A percentile compares a stretch with the other conserved stretches of the same genome.
phyloP scores from a whole-genome alignment of 768 basidiomycete genomes.

The Mycena alexandri region DNA sequence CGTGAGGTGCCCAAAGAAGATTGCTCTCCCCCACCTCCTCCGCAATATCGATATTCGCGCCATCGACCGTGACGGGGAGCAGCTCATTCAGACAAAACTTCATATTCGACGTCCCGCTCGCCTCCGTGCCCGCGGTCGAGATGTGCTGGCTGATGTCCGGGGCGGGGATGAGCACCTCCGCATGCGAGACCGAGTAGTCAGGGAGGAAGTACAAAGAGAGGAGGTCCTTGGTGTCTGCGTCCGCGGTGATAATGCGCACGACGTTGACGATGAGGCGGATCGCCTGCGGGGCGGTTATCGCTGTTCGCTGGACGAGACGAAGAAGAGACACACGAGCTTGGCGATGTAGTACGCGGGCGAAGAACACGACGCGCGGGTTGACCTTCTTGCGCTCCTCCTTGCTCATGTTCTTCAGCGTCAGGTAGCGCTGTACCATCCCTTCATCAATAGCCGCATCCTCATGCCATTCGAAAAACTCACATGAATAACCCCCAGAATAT shows the following conservation, averaged over 20 bases:
- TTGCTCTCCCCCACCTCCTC: slow-evolving; percentile 95
- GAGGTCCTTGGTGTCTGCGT: slow-evolving; percentile 89
- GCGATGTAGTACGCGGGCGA: slow-evolving; percentile 97
- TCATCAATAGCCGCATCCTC: neutral
- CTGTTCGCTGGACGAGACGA: neutral
- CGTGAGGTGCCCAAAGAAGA: slow-evolving; percentile 93
- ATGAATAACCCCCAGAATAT: slow-evolving; percentile 91
- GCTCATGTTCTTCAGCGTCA: slow-evolving; percentile 82
- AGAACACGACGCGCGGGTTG: slow-evolving; percentile 92
- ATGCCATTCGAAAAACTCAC: slow-evolving; percentile 54
- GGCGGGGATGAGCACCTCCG: slow-evolving; percentile 90
- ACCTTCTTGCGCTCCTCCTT: slow-evolving; percentile 86
- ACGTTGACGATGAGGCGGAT: slow-evolving; percentile 96
- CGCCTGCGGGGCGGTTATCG: slow-evolving; percentile 58
- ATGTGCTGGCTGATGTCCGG: slow-evolving; percentile 97
- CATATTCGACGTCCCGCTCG: slow-evolving; percentile 87
- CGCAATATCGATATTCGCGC: slow-evolving; percentile 96
- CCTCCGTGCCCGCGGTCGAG: slow-evolving; percentile 96
- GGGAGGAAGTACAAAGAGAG: slow-evolving; percentile 95
- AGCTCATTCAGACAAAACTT: slow-evolving; percentile 93
- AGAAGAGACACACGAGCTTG: slow-evolving; percentile 70
- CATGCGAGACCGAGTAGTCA: slow-evolving; percentile 90
- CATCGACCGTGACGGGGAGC: slow-evolving; percentile 90
- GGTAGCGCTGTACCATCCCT: slow-evolving; percentile 71
- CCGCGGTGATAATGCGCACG: slow-evolving; percentile 81